Evolutionary conservation across 2,329 filamentous ascomycete species (phyloP).

Genomic region (Scytalidium sp.): DNA sequence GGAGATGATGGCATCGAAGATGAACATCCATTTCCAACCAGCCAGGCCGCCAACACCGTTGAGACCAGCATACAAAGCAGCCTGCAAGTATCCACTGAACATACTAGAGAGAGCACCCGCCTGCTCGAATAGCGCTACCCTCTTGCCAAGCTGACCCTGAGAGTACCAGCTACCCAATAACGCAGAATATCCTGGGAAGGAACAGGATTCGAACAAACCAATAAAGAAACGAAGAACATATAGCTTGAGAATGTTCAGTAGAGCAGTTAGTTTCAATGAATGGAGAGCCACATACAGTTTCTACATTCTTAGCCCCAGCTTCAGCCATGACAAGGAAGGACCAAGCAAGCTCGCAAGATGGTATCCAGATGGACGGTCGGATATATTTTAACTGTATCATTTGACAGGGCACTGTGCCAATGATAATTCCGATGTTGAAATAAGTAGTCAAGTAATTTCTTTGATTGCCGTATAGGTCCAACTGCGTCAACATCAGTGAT

Average conservation of each 20-base stretch:
- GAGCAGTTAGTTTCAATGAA: not conserved
- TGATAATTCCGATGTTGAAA: conserved; percentile 51
- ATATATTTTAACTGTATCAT: conserved; percentile 29
- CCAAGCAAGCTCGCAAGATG: conserved; percentile 32
- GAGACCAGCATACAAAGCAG: conserved; percentile 17
- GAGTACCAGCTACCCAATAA: conserved; percentile 5
- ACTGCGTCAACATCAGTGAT: conserved; percentile 6
- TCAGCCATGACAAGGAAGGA: conserved; percentile 27
- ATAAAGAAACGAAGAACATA: conserved; percentile 35
- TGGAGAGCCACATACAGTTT: conserved; percentile 1
- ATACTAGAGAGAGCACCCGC: not conserved
- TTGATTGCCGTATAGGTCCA: conserved; percentile 34
- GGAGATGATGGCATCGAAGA: conserved; percentile 20
- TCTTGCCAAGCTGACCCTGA: conserved; percentile 3
- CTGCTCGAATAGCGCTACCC: conserved; percentile 1
- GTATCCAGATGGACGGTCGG: conserved; percentile 37
- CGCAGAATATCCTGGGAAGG: conserved; percentile 3
- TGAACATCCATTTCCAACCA: conserved; percentile 22
- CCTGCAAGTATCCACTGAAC: conserved; percentile 27
- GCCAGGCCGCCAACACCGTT: conserved; percentile 14
- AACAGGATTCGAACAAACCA: conserved; percentile 17
- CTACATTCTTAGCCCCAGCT: conserved; percentile 27
- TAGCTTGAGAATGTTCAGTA: not conserved
- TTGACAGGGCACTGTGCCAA: conserved; percentile 36
- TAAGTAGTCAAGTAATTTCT: conserved; percentile 36